Conservation (phyloP, 495 filamentous ascomycete genomes). For the Hapsidospora chrysogenum region DNA sequence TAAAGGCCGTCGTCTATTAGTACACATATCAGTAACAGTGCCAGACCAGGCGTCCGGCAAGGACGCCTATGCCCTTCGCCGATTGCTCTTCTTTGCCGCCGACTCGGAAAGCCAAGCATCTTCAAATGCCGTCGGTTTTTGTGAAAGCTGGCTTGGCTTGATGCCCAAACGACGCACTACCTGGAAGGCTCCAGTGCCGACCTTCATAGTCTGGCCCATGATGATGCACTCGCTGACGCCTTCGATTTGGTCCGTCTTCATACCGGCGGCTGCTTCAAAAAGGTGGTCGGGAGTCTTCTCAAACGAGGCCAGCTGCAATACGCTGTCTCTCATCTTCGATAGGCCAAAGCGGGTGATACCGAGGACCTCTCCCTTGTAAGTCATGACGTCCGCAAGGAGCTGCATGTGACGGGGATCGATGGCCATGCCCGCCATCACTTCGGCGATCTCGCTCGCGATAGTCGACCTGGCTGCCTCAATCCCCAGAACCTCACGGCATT, state of each 20-base stretch:
- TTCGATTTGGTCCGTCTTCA: slow-evolving; percentile 77
- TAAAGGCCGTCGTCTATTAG: no score
- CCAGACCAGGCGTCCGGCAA: no score
- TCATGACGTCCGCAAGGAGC: slow-evolving; percentile 97
- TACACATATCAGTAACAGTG: no score
- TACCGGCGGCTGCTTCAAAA: slow-evolving; percentile 82
- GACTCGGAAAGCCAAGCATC: slow-evolving; percentile 41
- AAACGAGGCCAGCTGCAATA: slow-evolving; percentile 88
- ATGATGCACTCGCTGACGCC: slow-evolving; percentile 97
- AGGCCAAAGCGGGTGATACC: slow-evolving; percentile 95
- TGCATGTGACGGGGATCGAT: slow-evolving; percentile 99
- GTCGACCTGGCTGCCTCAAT: slow-evolving; percentile 86
- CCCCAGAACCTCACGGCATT: slow-evolving; percentile 79
- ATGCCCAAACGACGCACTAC: slow-evolving; percentile 64
- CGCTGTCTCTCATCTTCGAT: slow-evolving; percentile 90
- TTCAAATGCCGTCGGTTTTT: slow-evolving; percentile 60
- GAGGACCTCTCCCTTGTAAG: slow-evolving; percentile 93
- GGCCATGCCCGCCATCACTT: slow-evolving; percentile 80
- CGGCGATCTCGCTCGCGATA: slow-evolving; percentile 63
- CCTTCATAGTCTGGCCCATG: slow-evolving; percentile 81
- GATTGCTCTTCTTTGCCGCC: slow-evolving; percentile 13
- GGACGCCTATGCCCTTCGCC: slow-evolving; percentile 8
- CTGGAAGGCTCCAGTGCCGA: slow-evolving; percentile 86
- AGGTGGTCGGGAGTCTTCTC: slow-evolving; percentile 98
- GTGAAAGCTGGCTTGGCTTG: slow-evolving; percentile 40